Base-by-base conservation (phyloP, 345 rosid genomes). In the Sonneratia alba region DNA sequence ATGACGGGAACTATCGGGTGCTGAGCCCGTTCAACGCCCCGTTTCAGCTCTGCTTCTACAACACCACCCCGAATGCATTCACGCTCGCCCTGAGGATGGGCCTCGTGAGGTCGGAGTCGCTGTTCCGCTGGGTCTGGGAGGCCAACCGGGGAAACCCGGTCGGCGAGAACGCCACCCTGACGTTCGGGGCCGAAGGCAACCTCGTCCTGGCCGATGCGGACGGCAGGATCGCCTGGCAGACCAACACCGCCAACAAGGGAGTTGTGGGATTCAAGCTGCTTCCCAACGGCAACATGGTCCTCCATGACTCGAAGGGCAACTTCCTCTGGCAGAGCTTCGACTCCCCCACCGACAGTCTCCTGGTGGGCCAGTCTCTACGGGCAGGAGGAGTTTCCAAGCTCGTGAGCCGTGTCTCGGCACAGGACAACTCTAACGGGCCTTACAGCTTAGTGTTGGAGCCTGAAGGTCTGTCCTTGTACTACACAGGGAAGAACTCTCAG, bases 251-350 rank as follows among this genome's bases (percentile, higher is more conserved):
- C 47, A 82, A 83, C 69, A 87, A 82, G 69, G 90, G 86, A 7
- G 94, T 88, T 3, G 77, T 80, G 0, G 87, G 87, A 0, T 77
- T 87, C 77, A 47, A 77, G 27, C 4, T 91, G 68, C 79, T 80
- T 0, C 49, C 80, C 3, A 87, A 75, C n/a, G 92, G 94, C 1
- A 86, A 87, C 80, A 76, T 88, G 73, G 89, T 88, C 66, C 80
- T 91, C 24, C 73, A 61, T 40, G 83, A 87, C 56, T 64, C 85
- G 2, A 77, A 74, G 43, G 87, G 87, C 18, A 78, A 73, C 3
- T 81, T 79, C 19, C 67, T 85, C 36, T 88, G 90, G 90, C 88
- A 87, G 47, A 86, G 88, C 64, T 89, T 89, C 70, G 84, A 85
- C 78, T 74, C 69, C 16, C 88, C 90, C 2, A 85, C 81, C 0